phyloP scores from a whole-genome alignment of 2,329 filamentous ascomycete genomes.

The Clonostachys chloroleuca region DNA sequence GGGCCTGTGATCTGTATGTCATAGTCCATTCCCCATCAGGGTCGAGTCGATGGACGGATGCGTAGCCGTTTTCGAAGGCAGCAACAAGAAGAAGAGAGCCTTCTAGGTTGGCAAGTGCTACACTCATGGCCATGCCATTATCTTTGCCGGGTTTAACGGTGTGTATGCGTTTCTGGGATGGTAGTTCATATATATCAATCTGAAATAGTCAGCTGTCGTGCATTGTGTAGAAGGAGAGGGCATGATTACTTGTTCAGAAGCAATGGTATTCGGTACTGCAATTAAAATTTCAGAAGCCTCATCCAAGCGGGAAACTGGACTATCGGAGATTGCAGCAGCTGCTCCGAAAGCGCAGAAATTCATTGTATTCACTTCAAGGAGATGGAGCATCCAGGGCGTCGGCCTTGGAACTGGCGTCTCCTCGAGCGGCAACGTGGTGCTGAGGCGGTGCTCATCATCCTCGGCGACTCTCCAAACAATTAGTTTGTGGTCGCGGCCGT shows the following conservation, averaged over 20 bases:
- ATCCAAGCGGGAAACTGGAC: conserved; percentile 4
- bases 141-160: conserved; percentile 44
- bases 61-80: conserved; percentile 83
- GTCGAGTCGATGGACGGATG: conserved; percentile 57
- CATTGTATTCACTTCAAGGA: conserved; percentile 83
- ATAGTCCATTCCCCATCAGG: conserved; percentile 34
- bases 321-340: neutral
- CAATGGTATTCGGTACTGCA: conserved; percentile 75
- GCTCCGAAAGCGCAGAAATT: conserved; percentile 88
- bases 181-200: conserved; percentile 82
- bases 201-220: conserved; percentile 12
- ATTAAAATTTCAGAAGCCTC: conserved; percentile 50
- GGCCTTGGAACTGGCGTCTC: conserved; percentile 38
- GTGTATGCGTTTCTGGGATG: conserved; percentile 66
- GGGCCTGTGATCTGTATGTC: conserved; percentile 62
- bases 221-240: neutral
- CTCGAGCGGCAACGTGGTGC: conserved; percentile 69
- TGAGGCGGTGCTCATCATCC: conserved; percentile 59
- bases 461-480: conserved; percentile 73
- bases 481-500: conserved; percentile 85
- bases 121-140: conserved; percentile 85
- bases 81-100: conserved; percentile 58
- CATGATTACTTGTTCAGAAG: conserved; percentile 60
- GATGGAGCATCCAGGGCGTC: conserved; percentile 81
- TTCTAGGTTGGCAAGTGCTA: conserved; percentile 53